Evolutionary conservation across 108 stramenopile genomes (phyloP).

Genomic region (Conticribra guillardii): DNA sequence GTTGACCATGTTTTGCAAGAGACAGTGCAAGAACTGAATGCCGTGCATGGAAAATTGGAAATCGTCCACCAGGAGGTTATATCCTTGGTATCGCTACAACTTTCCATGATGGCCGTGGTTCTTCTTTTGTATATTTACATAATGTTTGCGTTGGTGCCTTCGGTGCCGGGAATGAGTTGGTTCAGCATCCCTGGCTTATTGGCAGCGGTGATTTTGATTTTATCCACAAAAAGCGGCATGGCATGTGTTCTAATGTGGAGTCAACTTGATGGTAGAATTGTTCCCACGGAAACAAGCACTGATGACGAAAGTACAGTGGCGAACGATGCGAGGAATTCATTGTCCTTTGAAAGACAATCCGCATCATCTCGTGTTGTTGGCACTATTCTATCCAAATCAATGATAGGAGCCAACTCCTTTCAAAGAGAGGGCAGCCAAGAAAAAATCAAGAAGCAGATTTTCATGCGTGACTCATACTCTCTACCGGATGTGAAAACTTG

Average conservation of each 20-base stretch:
- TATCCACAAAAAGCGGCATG: constrained; percentile 7
- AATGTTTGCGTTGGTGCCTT: constrained; percentile 11
- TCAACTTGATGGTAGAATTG: constrained; percentile 4
- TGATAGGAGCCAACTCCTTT: neutral
- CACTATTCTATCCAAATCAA: neutral
- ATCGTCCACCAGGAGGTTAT: constrained; percentile 37
- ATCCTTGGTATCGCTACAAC: constrained; percentile 32
- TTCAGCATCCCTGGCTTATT: constrained; percentile 8
- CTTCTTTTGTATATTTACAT: constrained; percentile 12
- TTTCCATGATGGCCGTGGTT: constrained; percentile 20
- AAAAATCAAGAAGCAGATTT: neutral
- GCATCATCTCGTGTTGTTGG: neutral
- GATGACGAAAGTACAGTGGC: neutral
- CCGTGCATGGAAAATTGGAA: constrained; percentile 39
- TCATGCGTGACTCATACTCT: constrained; percentile 33
- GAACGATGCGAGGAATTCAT: constrained; percentile 9
- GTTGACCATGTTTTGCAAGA: constrained; percentile 41
- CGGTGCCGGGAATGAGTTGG: constrained; percentile 10
- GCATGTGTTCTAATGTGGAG: constrained; percentile 18
- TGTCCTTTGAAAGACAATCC: neutral
- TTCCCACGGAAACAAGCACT: neutral
- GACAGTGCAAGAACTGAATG: constrained; percentile 40
- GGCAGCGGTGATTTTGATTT: constrained; percentile 9
- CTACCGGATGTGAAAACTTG: constrained; percentile 39
- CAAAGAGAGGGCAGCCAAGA: neutral